Base-by-base conservation (phyloP, 1,284 basidiomycete species). In the Fomitopsis schrenkii region DNA sequence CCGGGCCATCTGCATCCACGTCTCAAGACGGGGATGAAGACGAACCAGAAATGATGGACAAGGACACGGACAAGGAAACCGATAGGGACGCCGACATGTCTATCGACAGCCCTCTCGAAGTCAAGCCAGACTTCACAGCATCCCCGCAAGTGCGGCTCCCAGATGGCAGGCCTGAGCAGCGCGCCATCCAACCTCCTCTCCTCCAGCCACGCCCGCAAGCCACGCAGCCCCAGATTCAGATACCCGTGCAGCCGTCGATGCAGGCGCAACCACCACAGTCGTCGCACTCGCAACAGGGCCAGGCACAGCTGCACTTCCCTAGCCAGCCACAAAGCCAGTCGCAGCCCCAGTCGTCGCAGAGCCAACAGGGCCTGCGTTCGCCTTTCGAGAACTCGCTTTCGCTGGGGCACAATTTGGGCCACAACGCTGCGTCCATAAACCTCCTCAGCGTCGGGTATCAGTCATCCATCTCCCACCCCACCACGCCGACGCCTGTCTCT, bases 1-100 rank as follows among this genome's bases (percentile, higher is more conserved):
- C 67, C 38, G 66, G 75, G 3, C 67, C 60, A 7, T 71, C 72
- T 22, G 70, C 66, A 6, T 69, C 71, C 17, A 67, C 68, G 3
- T 71, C 71, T 48, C 68, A 71, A 44, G 72, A 74, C 48, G 68
- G 66, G 9, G 67, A 77, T 14, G 79, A 82, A 64, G 80, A 81
- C 30, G 70, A 74, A 26, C 70, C 74, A 26, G 71, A 72, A 6
- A 55, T 64, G 15, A 59, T 65, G 14, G 65, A 68, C 61, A 66
- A 62, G 30, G 62, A 60, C 38, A 30, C 50, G 12, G 74, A 74
- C 45, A 67, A 67, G 14, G 72, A 72, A 53, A 57, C 66, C 50
- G 69, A 74, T 46, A 67, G 66, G 14, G 72, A 72, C 53, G 59
- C 65, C 46, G 69, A 72, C 15, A 71, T 70, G 64, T 48, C 66